Evolutionary conservation across 2,329 filamentous ascomycete genomes (phyloP).

Genomic region (Fusarium lyarnte): DNA sequence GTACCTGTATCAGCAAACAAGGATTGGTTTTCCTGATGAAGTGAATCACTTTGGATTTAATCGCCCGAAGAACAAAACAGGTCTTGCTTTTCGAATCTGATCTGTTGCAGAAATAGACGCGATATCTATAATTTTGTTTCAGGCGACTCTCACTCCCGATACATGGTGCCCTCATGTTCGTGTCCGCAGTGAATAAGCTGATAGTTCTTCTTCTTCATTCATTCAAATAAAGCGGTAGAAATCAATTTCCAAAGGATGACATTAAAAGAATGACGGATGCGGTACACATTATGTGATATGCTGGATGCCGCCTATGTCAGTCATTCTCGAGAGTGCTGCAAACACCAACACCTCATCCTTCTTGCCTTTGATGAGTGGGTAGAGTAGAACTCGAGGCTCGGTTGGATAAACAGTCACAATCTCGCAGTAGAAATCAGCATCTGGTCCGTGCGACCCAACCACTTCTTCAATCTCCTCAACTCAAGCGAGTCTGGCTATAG

Average conservation of each 20-base stretch:
- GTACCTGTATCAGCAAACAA: neutral
- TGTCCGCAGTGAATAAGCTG: slow-evolving; percentile 23
- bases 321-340: slow-evolving; percentile 20
- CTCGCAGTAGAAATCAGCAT: neutral
- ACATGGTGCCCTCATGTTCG: neutral
- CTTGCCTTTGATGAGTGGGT: neutral
- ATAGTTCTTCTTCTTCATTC: slow-evolving; percentile 1
- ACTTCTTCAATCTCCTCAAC: neutral
- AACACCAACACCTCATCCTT: slow-evolving; percentile 9
- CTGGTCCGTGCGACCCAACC: neutral
- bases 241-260: neutral
- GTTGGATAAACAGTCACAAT: neutral
- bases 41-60: neutral
- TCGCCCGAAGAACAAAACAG: neutral
- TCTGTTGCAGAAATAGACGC: neutral
- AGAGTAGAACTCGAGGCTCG: slow-evolving; percentile 20
- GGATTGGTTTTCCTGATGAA: neutral
- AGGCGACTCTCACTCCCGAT: neutral
- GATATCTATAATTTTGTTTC: neutral
- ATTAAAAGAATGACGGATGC: neutral
- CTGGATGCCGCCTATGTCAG: slow-evolving; percentile 2
- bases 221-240: slow-evolving; percentile 13
- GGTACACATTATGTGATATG: neutral
- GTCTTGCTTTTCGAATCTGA: neutral
- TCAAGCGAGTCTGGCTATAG: neutral